phyloP scores from a whole-genome alignment of 106 monocot species.

The Dendrobium catenatum region DNA sequence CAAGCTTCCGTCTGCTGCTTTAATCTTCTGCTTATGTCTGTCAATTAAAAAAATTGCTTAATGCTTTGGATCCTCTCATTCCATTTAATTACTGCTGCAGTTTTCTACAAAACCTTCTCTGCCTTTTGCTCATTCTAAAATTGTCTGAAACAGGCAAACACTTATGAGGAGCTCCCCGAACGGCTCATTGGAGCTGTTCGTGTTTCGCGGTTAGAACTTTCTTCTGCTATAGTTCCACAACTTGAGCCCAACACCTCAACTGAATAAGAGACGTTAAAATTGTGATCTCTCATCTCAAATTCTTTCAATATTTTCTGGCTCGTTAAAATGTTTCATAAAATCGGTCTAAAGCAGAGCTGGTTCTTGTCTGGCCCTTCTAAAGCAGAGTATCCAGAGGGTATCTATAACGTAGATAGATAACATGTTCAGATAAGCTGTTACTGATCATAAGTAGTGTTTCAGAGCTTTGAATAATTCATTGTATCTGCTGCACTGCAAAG shows the following conservation, averaged over 20 bases:
- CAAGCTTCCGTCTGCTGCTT: too few relatives aligned
- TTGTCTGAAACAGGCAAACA: conserved; percentile 52
- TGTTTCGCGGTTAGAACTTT: conserved; percentile 71
- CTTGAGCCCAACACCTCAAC: conserved; percentile 20
- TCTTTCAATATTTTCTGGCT: background rate
- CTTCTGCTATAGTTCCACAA: conserved; percentile 58
- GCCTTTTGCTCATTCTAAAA: too few relatives aligned
- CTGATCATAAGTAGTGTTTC: too few relatives aligned
- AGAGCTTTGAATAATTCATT: background rate
- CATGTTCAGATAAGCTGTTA: background rate
- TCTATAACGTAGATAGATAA: background rate
- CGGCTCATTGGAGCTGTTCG: conserved; percentile 87
- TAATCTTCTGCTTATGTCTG: too few relatives aligned
- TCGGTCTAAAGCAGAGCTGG: background rate
- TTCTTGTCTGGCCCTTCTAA: too few relatives aligned
- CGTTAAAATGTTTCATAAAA: too few relatives aligned
- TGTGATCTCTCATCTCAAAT: background rate
- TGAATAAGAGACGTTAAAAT: background rate
- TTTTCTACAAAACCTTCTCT: too few relatives aligned
- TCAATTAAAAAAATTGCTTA: too few relatives aligned
- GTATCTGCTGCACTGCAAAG: background rate
- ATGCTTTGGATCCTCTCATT: too few relatives aligned
- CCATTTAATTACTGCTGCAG: too few relatives aligned
- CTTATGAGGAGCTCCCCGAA: conserved; percentile 85
- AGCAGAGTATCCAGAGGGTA: too few relatives aligned